phyloP scores from a whole-genome alignment of 2,329 filamentous ascomycete genomes.

The Trichoderma oligosporum region DNA sequence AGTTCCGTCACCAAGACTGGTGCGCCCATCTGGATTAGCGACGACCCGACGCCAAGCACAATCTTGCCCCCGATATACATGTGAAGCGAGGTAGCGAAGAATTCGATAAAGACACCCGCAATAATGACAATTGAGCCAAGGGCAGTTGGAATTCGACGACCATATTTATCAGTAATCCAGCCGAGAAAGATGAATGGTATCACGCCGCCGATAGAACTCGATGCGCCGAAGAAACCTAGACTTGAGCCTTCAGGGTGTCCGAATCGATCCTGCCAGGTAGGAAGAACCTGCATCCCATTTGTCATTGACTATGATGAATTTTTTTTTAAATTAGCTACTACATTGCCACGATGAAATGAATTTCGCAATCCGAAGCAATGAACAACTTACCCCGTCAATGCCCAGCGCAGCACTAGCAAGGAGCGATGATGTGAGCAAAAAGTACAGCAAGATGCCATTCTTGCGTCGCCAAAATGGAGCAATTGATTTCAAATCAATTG shows the following conservation, averaged over 20 bases:
- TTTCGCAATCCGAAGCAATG: too few relatives aligned
- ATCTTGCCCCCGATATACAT: slow-evolving; percentile 40
- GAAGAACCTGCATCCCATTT: slow-evolving; percentile 39
- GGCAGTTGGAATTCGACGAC: slow-evolving; percentile 34
- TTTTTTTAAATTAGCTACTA: too few relatives aligned
- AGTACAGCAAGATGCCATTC: slow-evolving; percentile 42
- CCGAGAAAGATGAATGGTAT: slow-evolving; percentile 36
- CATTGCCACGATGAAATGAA: too few relatives aligned
- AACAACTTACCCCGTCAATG: slow-evolving; percentile 38
- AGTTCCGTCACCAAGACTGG: slow-evolving; percentile 43
- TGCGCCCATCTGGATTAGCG: slow-evolving; percentile 40
- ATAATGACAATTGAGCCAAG: slow-evolving; percentile 40
- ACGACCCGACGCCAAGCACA: slow-evolving; percentile 36
- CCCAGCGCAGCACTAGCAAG: slow-evolving; percentile 41
- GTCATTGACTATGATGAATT: slow-evolving; percentile 34
- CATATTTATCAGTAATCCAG: slow-evolving; percentile 36
- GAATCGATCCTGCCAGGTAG: slow-evolving; percentile 37
- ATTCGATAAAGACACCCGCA: slow-evolving; percentile 35
- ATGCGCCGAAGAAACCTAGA: slow-evolving; percentile 39
- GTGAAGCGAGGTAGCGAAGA: slow-evolving; percentile 34
- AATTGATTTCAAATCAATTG: slow-evolving; percentile 31
- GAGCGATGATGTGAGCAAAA: slow-evolving; percentile 41
- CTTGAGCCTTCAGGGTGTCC: slow-evolving; percentile 37
- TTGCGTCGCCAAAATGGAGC: slow-evolving; percentile 37
- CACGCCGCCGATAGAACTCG: slow-evolving; percentile 39